Evolutionary conservation across 2,329 filamentous ascomycete genomes (phyloP), one percentile per base, ranked within the genome.

Genomic region (Fusarium falciforme): DNA sequence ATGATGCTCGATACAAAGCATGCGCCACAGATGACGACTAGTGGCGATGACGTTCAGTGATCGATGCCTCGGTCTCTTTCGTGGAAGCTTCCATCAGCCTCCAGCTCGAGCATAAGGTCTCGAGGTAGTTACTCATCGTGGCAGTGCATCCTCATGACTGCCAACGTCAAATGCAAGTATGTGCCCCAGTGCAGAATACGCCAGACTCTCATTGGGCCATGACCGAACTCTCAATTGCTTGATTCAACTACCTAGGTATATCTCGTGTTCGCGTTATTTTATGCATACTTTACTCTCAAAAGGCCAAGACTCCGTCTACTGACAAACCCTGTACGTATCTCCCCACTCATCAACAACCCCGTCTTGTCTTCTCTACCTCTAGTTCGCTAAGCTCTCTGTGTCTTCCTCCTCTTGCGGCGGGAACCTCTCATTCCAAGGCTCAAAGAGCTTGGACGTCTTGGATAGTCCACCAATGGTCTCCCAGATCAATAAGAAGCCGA

Each of bases 401-500:
- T 74, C 68, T 54, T 79, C 69, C 7, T 77, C 73, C 40, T 79
- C 78, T 8, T 67, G 35, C 4, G 81, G 81, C 2, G 80, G 76
- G 55, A 81, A 59, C 5, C 73, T 71, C 29, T 78, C 65, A 2
- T 68, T 76, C 82, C 82, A 83, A 17, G 81, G 80, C 70, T 83
- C 82, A 69, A 82, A 81, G 4, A 83, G 22, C 20, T 68, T 68
- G 0, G 80, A 76, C 3, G 76, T 76, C 62, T 76, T 80, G 11
- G 78, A 74, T 36, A 83, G 36, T 1, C 82, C 81, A 2, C 81
- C 82, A 8, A 86, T 64, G 22, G 83, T 86, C 76, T 87, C 85
- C 85, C 84, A 87, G 11, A 86, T 71, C 5, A 84, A 72, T 6
- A 84, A 77, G 64, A 85, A 82, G 1, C 82, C 83, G 62, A 87